phyloP scores from a whole-genome alignment of 805 yeast genomes.

The Pichia deserticola region DNA sequence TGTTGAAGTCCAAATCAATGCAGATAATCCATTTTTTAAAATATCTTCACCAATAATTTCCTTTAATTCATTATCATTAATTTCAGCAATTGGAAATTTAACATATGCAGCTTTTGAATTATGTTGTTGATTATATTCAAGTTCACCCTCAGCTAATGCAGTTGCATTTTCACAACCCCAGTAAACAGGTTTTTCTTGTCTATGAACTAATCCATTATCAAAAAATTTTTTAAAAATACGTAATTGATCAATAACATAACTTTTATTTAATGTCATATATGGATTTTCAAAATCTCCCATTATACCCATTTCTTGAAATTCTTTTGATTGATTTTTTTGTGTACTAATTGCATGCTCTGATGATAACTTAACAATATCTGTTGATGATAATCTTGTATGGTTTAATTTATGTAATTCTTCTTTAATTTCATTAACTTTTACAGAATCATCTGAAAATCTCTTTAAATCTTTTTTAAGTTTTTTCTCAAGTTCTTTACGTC shows the following conservation, averaged over 20 bases:
- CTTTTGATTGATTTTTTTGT: constrained; percentile 52
- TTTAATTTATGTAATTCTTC: constrained; percentile 12
- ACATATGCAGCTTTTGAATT: constrained; percentile 61
- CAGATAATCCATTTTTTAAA: constrained; percentile 17
- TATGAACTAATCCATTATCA: constrained; percentile 56
- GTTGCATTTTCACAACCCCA: constrained; percentile 95
- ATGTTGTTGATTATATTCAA: constrained; percentile 75
- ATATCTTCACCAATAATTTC: constrained; percentile 6
- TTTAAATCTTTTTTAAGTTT: constrained; percentile 21
- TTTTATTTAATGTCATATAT: constrained; percentile 65
- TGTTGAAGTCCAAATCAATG: constrained; percentile 92
- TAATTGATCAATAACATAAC: constrained; percentile 71
- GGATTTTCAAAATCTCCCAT: constrained; percentile 75
- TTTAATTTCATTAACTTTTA: constrained; percentile 1
- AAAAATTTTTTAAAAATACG: constrained; percentile 60
- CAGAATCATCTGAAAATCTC: constrained; percentile 9
- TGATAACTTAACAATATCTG: constrained; percentile 63
- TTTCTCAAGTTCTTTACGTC: constrained; percentile 24
- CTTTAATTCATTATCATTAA: constrained; percentile 17
- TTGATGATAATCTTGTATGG: constrained; percentile 28
- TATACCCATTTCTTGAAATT: constrained; percentile 66
- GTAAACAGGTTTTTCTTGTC: constrained; percentile 92
- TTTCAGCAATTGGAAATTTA: constrained; percentile 47
- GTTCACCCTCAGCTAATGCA: constrained; percentile 93
- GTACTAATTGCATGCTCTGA: constrained; percentile 60